Percentiles rank a stretch among this genome's conserved stretches.
phyloP scores from a whole-genome alignment of 805 yeast species.

The Candida jianshihensis region DNA sequence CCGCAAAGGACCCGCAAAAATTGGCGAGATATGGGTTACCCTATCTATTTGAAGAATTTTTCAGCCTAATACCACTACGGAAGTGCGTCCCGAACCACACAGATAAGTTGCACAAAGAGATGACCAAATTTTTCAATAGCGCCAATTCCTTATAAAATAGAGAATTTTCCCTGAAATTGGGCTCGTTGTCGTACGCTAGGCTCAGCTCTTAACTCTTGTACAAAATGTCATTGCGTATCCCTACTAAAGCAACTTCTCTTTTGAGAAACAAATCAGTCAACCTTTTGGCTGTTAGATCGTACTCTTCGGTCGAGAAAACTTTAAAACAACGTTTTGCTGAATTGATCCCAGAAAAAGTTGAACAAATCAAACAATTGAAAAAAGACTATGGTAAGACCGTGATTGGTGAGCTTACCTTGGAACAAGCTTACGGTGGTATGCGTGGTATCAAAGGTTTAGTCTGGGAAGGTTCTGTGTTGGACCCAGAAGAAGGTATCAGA shows the following conservation, averaged over 20 bases:
- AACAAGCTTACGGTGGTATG: conserved; percentile 89
- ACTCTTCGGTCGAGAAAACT: conserved; percentile 40
- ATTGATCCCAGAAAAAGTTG: conserved; percentile 84
- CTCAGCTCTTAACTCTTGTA: not conserved
- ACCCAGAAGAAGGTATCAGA: conserved; percentile 80
- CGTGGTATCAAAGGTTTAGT: conserved; percentile 81
- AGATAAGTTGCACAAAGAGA: not conserved
- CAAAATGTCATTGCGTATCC: conserved; percentile 7
- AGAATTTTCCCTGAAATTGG: no score
- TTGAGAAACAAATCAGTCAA: conserved; percentile 2
- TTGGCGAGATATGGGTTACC: no score
- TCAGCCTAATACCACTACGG: not conserved
- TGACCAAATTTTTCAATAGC: not conserved
- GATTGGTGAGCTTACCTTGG: conserved; percentile 67
- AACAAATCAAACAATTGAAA: conserved; percentile 79
- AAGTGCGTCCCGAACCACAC: not conserved
- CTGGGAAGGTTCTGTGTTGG: conserved; percentile 86
- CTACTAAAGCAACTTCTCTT: conserved; percentile 3
- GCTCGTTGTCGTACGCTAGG: no score
- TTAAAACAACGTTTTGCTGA: conserved; percentile 93
- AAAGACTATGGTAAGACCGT: conserved; percentile 75
- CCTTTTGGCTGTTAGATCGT: conserved; percentile 17
- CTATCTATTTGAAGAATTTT: no score
- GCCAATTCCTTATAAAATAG: no score
- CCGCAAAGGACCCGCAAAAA: no score